Evolutionary conservation across 208 protist genomes (phyloP).

Genomic region (Spongospora subterranea): DNA sequence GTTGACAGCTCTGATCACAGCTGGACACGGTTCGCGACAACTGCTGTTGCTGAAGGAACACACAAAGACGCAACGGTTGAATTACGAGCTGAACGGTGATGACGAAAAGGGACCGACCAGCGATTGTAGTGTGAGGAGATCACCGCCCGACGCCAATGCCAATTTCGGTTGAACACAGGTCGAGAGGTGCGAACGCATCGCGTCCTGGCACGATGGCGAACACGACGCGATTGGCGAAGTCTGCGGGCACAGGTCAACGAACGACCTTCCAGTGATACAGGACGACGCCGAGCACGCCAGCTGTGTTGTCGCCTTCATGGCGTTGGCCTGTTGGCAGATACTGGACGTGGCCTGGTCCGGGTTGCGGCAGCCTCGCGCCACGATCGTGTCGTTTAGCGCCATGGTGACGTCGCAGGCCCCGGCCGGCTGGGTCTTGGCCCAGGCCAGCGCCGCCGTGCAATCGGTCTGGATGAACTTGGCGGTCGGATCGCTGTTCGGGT

Average conservation of each 20-base stretch:
- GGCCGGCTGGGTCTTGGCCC: not conserved
- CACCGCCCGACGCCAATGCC: not conserved
- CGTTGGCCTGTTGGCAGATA: conserved; percentile 6
- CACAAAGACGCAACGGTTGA: not conserved
- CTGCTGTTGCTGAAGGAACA: not conserved
- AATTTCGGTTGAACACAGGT: not conserved
- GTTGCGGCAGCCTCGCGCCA: not conserved
- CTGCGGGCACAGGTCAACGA: not conserved
- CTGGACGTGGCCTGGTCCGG: not conserved
- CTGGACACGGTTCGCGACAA: not conserved
- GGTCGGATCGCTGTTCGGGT: not conserved
- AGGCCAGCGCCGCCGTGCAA: not conserved
- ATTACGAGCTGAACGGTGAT: not conserved
- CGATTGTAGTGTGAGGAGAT: not conserved
- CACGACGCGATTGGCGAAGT: not conserved
- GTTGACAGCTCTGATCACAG: not conserved
- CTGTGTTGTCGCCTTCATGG: not conserved
- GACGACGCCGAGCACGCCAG: not conserved
- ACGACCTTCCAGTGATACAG: not conserved
- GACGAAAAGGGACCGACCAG: too few relatives aligned
- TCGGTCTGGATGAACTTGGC: not conserved
- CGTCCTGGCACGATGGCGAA: not conserved
- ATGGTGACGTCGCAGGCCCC: not conserved
- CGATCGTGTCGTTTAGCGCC: not conserved
- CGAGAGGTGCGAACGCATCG: not conserved